A percentile compares a stretch with the other conserved stretches of the same genome.
Evolutionary conservation across 306 rosid species (phyloP).

Genomic region (Delonix regia): DNA sequence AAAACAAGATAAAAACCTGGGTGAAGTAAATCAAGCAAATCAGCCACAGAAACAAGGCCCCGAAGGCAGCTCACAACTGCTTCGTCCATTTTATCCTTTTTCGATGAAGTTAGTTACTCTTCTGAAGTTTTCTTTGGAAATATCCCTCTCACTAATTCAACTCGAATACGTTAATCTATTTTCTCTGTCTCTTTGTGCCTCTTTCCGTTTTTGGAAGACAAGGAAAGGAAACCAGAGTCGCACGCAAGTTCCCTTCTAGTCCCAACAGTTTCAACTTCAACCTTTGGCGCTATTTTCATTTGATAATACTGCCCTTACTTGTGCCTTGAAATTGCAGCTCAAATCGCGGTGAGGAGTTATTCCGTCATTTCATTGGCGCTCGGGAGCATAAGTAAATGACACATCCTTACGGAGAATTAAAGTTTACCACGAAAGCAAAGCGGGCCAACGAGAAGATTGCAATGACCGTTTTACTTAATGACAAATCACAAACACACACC

Average conservation of each 20-base stretch:
- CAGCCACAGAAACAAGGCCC: constrained; percentile 77
- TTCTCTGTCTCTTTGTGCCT: neutral
- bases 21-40: constrained; percentile 89
- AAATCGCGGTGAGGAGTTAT: neutral
- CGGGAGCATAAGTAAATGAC: constrained; percentile 4
- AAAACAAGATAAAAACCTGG: constrained; percentile 55
- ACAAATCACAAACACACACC: no score
- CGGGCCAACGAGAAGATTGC: no score
- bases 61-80: constrained; percentile 61
- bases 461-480: no score
- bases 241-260: neutral
- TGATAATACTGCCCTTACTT: constrained; percentile 40
- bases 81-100: constrained; percentile 71
- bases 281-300: constrained; percentile 19
- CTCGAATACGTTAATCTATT: constrained; percentile 7
- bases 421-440: constrained; percentile 44
- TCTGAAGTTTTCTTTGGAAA: neutral
- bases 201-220: constrained; percentile 7
- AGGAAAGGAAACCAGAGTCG: no score
- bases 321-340: no score
- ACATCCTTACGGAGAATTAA: constrained; percentile 49
- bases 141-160: neutral
- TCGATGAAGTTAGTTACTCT: no score
- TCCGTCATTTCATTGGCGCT: constrained; percentile 28
- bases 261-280: constrained; percentile 35